Evolutionary conservation across 352 stramenopile genomes (phyloP), one percentile per base, ranked within the genome.

Genomic region (Globisporangium spinosum): DNA sequence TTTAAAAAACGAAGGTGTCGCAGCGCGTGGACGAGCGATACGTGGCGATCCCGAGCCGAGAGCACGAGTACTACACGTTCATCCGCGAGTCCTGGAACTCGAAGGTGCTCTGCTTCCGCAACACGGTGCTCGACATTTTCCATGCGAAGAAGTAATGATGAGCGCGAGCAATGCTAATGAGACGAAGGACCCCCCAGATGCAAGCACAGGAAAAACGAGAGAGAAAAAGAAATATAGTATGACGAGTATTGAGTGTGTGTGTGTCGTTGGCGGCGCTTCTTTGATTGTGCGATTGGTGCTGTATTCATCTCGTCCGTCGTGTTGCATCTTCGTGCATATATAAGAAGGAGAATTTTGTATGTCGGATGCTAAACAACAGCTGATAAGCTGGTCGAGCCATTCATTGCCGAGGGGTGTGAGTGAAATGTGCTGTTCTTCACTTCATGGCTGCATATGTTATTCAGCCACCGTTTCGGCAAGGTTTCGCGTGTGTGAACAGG

Each of bases 1-100:
- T 45, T 45, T 40, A 12, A 17, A 12, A 17, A 9, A 6, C 29
- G n/a, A 32, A 68, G 55, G 58, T 57, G 32, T 35, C 20, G 6
- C 68, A 74, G 27, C 65, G 58, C n/a, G 27, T 22, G 12, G 62
- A 87, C 60, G 72, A 87, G 67, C 77, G 83, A 51, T 93, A 93
- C 69, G 80, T 82, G 61, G 58, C 79, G 40, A 65, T 93, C 64
- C 83, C 80, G 34, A 89, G 77, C 70, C 82, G 74, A 34, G 85
- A 93, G 73, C 85, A 93, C 70, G 85, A 91, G 77, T 93, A 91
- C 75, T 93, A 93, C 74, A 89, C 83, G 75, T 79, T 74, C 71
- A 64, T 91, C 51, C 83, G 85, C 56, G 65, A 90, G 71, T 63
- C 75, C 22, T 93, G 85, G 85, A 93, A 93, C 76, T 72, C 77